Conservation (phyloP, 768 basidiomycete genomes). For the Amylocystis lapponica region DNA sequence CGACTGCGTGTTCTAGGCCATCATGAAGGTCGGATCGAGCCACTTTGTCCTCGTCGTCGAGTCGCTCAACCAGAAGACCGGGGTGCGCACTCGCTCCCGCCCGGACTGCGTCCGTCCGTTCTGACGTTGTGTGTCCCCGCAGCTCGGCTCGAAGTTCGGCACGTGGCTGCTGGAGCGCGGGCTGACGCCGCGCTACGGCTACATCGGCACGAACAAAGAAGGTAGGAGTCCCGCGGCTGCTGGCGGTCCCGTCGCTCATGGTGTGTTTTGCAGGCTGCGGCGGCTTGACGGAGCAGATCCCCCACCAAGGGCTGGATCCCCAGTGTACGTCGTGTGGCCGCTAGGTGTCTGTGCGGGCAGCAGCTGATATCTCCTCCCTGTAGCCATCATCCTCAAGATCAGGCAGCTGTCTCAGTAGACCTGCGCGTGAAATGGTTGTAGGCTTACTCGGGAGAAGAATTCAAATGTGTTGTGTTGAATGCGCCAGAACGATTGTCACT, state of each 20-base stretch:
- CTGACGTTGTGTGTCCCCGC: neutral
- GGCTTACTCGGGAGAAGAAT: neutral
- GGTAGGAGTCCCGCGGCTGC: slow-evolving; percentile 23
- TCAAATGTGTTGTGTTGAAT: too few species aligned
- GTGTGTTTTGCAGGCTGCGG: slow-evolving; percentile 42
- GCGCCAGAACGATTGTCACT: too few species aligned
- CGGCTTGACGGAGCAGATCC: slow-evolving; percentile 82
- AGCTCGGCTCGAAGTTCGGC: slow-evolving; percentile 78
- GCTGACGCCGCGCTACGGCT: slow-evolving; percentile 74
- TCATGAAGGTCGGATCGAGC: slow-evolving; percentile 65
- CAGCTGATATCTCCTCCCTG: neutral
- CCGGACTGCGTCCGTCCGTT: neutral
- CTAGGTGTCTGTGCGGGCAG: neutral
- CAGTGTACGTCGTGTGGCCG: slow-evolving; percentile 44
- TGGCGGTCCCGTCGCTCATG: too few species aligned
- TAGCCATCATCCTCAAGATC: slow-evolving; percentile 45
- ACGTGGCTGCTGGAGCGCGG: slow-evolving; percentile 82
- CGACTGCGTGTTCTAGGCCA: too few species aligned
- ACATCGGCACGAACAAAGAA: slow-evolving; percentile 77
- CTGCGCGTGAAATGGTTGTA: neutral
- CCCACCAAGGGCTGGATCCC: slow-evolving; percentile 74
- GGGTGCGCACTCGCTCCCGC: slow-evolving; percentile 31
- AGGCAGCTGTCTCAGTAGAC: slow-evolving; percentile 30
- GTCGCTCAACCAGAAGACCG: slow-evolving; percentile 85
- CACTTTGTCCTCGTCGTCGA: slow-evolving; percentile 83